phyloP scores from a whole-genome alignment of 176 grass and related monocot genomes.

The Hordeum vulgare region MorexV3_pseudomolecules_assembly NC_058522.1:429367517-429368016 shows the following conservation, averaged over 20 bases:
- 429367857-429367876: background rate
- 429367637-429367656: too few relatives aligned
- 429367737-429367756: background rate
- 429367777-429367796: background rate
- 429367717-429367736: background rate
- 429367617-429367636: too few relatives aligned
- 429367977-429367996: slow-evolving; percentile 19
- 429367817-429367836: background rate
- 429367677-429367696: background rate
- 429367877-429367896: background rate
- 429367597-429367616: background rate
- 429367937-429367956: background rate
- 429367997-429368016: slow-evolving; percentile 34
- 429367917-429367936: background rate
- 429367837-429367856: background rate
- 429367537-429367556: slow-evolving; percentile 44
- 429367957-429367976: slow-evolving; percentile 29
- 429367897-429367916: background rate
- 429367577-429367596: slow-evolving; percentile 35
- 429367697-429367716: background rate
- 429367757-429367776: background rate
- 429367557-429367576: slow-evolving; percentile 57
- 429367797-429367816: background rate
- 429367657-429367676: too few relatives aligned
- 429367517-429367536: slow-evolving; percentile 72